Evolutionary conservation across 2,329 filamentous ascomycete species (phyloP), one percentile per base, ranked within the genome.

Genomic region (Fusarium goolgardi): DNA sequence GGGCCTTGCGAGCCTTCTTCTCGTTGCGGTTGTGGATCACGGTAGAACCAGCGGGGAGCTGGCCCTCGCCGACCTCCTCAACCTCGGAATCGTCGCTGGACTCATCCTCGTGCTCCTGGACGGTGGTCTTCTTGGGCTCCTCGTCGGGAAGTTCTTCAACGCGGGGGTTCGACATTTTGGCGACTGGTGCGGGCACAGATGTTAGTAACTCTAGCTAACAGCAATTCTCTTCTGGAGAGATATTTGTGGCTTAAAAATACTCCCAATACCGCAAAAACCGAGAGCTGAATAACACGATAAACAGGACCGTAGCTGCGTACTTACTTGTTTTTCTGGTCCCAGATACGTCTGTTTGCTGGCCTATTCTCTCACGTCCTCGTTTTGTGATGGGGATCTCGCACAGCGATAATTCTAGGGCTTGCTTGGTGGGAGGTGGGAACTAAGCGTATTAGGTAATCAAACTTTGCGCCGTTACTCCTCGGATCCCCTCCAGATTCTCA

Each of bases 1-100:
- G 97, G 78, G 94, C 94, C 90, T 99, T 99, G 85, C 96, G 91
- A 77, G 96, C 96, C 91, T 99, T 99, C 92, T 99, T 99, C 91
- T 99, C 96, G 86, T 98, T 98, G 83, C 96, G 94, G 80, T 93
- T 97, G 89, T 98, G 95, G 79, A 99, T 91, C 77, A 96, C 89
- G 78, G 91, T 89, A 78, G 94, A 92, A 79, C 95, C 96, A 74
- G 92, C 91, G 80, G 95, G 93, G 73, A 88, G 80, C 74, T 88
- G 88, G 68, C 88, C 90, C 81, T 96, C 94, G 76, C 88, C 90
- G 75, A 91, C 91, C 76, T 96, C 92, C 76, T 96, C 94, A 75
- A 86, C 90, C 76, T 93, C 92, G 75, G 91, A 92, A 74, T 93
- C 90, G 77, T 89, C 89, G 84, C 87, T 90, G 79, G 86, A 89